Evolutionary conservation across 257 asterid genomes (phyloP), one percentile per base, ranked within the genome.

Genomic region (Echites panduratus): DNA sequence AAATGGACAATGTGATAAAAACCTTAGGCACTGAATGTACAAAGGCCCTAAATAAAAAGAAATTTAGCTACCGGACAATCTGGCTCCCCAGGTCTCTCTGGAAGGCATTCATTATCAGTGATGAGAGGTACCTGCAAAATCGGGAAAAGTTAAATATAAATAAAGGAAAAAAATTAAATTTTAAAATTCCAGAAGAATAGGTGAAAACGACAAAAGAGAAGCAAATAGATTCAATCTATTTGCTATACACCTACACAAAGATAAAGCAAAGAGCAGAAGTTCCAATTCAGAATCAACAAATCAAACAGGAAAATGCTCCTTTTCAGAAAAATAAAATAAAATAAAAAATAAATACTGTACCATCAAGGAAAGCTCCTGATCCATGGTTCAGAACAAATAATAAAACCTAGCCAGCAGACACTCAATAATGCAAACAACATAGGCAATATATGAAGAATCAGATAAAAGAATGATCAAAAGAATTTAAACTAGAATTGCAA

Each of bases 31-130:
- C 1, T n/a, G 22, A 49, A n/a, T 4, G 32, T 63, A 20, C 2
- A 44, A 69, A 45, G 63, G 12, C 48, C n/a, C 61, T 22, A 58
- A 38, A 63, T 19, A 17, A 26, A 0, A 9, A 32, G 24, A 70
- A 61, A 32, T 63, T 65, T 64, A 62, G 73, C 98, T 87, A 95
- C 99, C 41, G 98, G 99, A 84, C 99, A 95, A 84, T 95, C 96
- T 29, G 96, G 90, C 84, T 84, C 90, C 73, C 93, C 93, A 45
- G 93, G 92, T 84, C 97, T 85, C 80, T 89, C 96, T 38, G 99
- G 99, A 78, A 88, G 96, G 81, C 84, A 38, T 77, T 94, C 97
- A 65, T 82, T 83, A 38, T 86, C 82, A 54, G 59, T 43, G 41
- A 52, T 61, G 58, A 82, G 81, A 8, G 89, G 96, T 66, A 95